These are phyloP conservation scores for Immersiella caudata DNA, from an alignment of 495 filamentous ascomycete genomes.

Conservation along the genomic window DNA sequence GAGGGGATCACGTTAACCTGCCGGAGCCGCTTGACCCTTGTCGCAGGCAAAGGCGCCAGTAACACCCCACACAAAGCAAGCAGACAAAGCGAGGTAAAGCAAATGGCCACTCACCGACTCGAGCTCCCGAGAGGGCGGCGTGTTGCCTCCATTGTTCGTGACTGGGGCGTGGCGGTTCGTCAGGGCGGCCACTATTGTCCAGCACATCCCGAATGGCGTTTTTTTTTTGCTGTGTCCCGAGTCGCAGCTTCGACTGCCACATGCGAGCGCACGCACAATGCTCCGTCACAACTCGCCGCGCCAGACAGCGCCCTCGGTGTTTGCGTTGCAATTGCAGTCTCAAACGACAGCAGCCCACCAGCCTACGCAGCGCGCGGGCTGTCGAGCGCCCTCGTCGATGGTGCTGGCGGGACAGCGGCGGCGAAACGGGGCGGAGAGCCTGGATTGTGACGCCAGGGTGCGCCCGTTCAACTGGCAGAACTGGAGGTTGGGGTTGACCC, in stretches of 20 bases:
- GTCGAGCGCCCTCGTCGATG: too few species aligned
- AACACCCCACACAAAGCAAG: conserved; percentile 4
- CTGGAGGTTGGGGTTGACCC: too few species aligned
- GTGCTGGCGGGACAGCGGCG: too few species aligned
- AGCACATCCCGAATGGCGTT: neutral
- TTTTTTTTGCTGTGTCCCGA: neutral
- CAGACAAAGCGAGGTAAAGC: neutral
- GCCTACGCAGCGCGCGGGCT: too few species aligned
- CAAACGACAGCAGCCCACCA: too few species aligned
- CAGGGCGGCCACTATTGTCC: neutral
- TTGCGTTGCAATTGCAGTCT: neutral
- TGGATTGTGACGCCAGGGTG: too few species aligned
- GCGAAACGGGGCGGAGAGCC: too few species aligned
- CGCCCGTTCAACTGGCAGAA: too few species aligned
- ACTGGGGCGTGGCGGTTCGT: neutral
- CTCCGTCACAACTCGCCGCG: neutral
- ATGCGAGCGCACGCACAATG: neutral
- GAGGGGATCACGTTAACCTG: neutral
- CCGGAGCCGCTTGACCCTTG: neutral
- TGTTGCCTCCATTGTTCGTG: conserved; percentile 3
- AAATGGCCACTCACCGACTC: conserved; percentile 7
- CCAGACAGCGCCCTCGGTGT: neutral
- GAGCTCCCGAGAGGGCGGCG: neutral
- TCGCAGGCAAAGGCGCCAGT: conserved; percentile 1
- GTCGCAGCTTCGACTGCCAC: neutral